Evolutionary conservation across 2,329 filamentous ascomycete species (phyloP).

Genomic region (Colletotrichum euphorbiae): DNA sequence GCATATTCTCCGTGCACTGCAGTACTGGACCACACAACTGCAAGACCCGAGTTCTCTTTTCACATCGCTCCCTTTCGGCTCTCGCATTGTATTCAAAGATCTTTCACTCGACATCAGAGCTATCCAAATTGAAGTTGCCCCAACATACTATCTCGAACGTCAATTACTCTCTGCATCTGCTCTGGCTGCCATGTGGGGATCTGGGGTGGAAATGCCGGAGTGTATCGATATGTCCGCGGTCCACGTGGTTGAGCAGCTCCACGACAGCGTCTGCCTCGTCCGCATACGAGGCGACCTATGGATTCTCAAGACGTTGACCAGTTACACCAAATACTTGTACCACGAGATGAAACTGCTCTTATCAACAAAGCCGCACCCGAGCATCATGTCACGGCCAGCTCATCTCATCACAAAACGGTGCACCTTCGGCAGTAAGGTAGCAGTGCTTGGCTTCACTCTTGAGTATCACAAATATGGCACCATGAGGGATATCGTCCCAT

Average conservation of each 20-base stretch:
- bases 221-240: constrained; percentile 62
- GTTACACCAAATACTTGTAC: constrained; percentile 70
- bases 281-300: constrained; percentile 54
- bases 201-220: constrained; percentile 55
- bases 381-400: constrained; percentile 63
- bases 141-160: constrained; percentile 64
- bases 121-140: constrained; percentile 59
- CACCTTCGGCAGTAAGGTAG: constrained; percentile 66
- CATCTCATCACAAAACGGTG: constrained; percentile 68
- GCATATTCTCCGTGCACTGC: constrained; percentile 66
- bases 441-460: constrained; percentile 68
- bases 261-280: constrained; percentile 70
- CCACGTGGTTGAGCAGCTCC: constrained; percentile 64
- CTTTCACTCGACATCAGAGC: constrained; percentile 60
- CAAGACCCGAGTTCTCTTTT: constrained; percentile 52
- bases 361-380: constrained; percentile 61
- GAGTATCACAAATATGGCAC: constrained; percentile 66
- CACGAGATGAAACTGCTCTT: constrained; percentile 70
- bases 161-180: constrained; percentile 59
- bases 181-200: constrained; percentile 58
- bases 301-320: constrained; percentile 70
- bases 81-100: constrained; percentile 65
- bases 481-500: constrained; percentile 66
- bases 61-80: constrained; percentile 65
- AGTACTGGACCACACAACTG: constrained; percentile 59